These are phyloP conservation scores for Citrus sinensis DNA, from an alignment of 345 rosid genomes.

Conservation along the genomic window DNA sequence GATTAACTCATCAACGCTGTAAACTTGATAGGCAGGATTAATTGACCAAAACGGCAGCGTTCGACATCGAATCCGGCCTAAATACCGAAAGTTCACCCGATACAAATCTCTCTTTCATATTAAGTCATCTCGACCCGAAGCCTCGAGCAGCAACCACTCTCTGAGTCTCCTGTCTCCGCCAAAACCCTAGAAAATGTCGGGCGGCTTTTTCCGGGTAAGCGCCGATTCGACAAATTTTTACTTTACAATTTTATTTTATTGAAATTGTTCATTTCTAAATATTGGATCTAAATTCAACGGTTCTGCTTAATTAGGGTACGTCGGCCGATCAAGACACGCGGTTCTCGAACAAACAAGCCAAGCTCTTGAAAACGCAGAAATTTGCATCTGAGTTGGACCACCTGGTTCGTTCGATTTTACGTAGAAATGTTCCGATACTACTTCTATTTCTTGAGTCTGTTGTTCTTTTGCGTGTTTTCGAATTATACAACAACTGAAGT, in stretches of 20 bases:
- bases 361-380: conserved; percentile 89
- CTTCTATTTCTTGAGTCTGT: not conserved
- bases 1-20: too few relatives aligned
- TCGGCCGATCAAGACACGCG: conserved; percentile 98
- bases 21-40: not conserved
- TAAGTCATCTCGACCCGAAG: not conserved
- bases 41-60: not conserved
- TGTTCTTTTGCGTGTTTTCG: not conserved
- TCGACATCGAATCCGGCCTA: not conserved
- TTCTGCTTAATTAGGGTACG: conserved; percentile 58
- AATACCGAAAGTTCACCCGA: not conserved
- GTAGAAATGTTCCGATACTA: not conserved
- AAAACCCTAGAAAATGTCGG: conserved; percentile 49
- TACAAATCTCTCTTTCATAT: not conserved
- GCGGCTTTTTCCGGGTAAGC: conserved; percentile 73
- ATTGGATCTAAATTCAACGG: conserved; percentile 26
- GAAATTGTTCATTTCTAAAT: too few relatives aligned
- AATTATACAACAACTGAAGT: not conserved
- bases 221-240: not conserved
- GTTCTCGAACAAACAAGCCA: conserved; percentile 98
- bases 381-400: conserved; percentile 81
- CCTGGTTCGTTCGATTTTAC: conserved; percentile 53
- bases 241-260: not conserved
- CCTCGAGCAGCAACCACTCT: not conserved
- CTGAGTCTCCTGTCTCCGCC: not conserved